These are phyloP conservation scores for Trametes villosa DNA, from an alignment of 768 basidiomycete species.

Conservation along the genomic window DNA sequence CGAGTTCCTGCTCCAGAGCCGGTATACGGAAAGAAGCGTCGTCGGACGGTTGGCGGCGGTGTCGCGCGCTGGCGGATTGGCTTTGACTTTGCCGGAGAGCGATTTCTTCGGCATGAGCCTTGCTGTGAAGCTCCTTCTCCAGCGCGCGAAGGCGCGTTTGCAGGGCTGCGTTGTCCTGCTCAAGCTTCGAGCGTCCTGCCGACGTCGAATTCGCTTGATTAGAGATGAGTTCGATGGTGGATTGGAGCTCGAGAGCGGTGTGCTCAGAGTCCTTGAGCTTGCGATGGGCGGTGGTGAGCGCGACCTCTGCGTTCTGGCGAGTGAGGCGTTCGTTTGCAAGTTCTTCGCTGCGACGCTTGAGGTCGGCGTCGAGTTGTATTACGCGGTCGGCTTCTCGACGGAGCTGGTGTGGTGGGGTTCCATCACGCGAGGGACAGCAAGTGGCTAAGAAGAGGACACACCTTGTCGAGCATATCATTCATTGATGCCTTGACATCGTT, in stretches of 20 bases:
- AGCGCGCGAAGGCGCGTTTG: slow-evolving; percentile 64
- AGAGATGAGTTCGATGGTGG: slow-evolving; percentile 58
- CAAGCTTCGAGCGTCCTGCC: slow-evolving; percentile 48
- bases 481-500: slow-evolving; percentile 38
- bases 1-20: slow-evolving; percentile 59
- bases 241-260: slow-evolving; percentile 57
- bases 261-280: slow-evolving; percentile 55
- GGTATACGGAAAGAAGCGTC: slow-evolving; percentile 53
- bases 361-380: slow-evolving; percentile 56
- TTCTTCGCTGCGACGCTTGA: slow-evolving; percentile 55
- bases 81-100: slow-evolving; percentile 21
- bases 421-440: slow-evolving; percentile 8
- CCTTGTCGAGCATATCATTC: slow-evolving; percentile 45
- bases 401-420: slow-evolving; percentile 43
- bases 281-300: slow-evolving; percentile 52
- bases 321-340: slow-evolving; percentile 57
- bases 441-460: slow-evolving; percentile 18
- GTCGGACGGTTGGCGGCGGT: slow-evolving; percentile 63
- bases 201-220: slow-evolving; percentile 53
- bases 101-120: slow-evolving; percentile 20
- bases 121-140: slow-evolving; percentile 37
- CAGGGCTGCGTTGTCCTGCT: slow-evolving; percentile 60
- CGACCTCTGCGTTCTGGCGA: slow-evolving; percentile 54
- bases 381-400: slow-evolving; percentile 59
- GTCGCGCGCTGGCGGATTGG: slow-evolving; percentile 14